Evolutionary conservation across 1,284 basidiomycete genomes (phyloP).

Genomic region (Termitomyces sp.): DNA sequence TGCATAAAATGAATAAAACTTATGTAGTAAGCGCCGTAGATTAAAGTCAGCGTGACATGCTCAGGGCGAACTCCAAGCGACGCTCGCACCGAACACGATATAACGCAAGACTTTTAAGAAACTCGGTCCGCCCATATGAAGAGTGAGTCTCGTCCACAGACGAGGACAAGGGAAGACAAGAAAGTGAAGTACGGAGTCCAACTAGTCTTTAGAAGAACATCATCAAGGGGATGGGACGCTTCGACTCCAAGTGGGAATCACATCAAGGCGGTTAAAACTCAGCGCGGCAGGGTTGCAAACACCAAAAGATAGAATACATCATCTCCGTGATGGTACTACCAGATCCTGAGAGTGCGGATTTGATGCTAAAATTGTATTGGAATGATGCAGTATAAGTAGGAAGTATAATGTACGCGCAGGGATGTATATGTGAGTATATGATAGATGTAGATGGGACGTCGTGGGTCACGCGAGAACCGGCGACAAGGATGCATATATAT

Average conservation of each 20-base stretch:
- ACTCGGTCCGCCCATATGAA: slow-evolving; percentile 23
- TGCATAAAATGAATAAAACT: slow-evolving; percentile 62
- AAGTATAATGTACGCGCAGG: slow-evolving; percentile 11
- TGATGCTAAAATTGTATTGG: slow-evolving; percentile 4
- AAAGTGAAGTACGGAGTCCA: slow-evolving; percentile 5
- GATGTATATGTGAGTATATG: slow-evolving; percentile 10
- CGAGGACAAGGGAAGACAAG: slow-evolving; percentile 14
- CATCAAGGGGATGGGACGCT: slow-evolving; percentile 6
- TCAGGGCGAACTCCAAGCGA: background rate
- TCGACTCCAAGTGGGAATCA: background rate
- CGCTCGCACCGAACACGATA: slow-evolving; percentile 43
- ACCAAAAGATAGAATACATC: background rate
- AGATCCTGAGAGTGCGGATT: slow-evolving; percentile 10
- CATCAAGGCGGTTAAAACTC: slow-evolving; percentile 17
- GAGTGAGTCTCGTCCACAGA: slow-evolving; percentile 9
- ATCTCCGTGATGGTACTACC: background rate
- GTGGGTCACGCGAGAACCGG: slow-evolving; percentile 11
- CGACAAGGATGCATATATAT: slow-evolving; percentile 1
- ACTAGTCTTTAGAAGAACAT: slow-evolving; percentile 16
- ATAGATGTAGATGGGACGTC: slow-evolving; percentile 5
- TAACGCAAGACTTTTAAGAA: slow-evolving; percentile 40
- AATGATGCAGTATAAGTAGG: slow-evolving; percentile 10
- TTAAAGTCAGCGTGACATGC: background rate
- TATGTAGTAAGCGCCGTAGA: background rate
- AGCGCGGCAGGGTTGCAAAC: slow-evolving; percentile 12